A percentile compares a stretch with the other conserved stretches of the same genome.
Conservation (phyloP, 192 early-diverging fungal species). For the Pilobolus umbonatus region DNA sequence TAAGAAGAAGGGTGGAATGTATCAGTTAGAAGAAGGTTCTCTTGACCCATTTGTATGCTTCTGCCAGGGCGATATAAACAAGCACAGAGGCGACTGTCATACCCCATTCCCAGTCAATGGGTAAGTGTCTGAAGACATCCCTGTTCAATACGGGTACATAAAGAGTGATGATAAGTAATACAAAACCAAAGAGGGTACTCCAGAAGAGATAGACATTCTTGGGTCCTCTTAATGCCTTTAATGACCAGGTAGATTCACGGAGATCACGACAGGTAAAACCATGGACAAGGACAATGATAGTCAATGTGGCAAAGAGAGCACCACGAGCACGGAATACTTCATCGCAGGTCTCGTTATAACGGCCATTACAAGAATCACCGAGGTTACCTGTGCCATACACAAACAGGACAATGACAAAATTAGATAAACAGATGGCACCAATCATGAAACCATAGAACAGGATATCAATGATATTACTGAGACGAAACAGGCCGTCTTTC, state of each 20-base stretch:
- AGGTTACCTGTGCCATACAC: slow-evolving; percentile 57
- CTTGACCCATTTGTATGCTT: slow-evolving; percentile 55
- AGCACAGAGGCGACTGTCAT: slow-evolving; percentile 53
- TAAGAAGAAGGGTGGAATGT: too few species aligned
- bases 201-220: slow-evolving; percentile 52
- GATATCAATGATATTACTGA: slow-evolving; percentile 61
- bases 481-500: slow-evolving; percentile 62
- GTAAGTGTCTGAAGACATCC: slow-evolving; percentile 54
- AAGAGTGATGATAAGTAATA: slow-evolving; percentile 50
- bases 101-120: slow-evolving; percentile 74
- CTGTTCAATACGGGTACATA: slow-evolving; percentile 68
- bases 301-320: slow-evolving; percentile 66
- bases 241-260: slow-evolving; percentile 55
- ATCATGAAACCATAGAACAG: slow-evolving; percentile 63
- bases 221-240: slow-evolving; percentile 35
- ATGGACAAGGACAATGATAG: slow-evolving; percentile 66
- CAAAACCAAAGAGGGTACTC: slow-evolving; percentile 41
- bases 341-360: slow-evolving; percentile 49
- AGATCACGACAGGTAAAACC: slow-evolving; percentile 72
- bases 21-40: too few species aligned
- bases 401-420: slow-evolving; percentile 62
- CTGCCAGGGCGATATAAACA: slow-evolving; percentile 57
- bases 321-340: slow-evolving; percentile 67
- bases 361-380: slow-evolving; percentile 54
- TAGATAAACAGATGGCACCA: slow-evolving; percentile 55